A percentile compares a stretch with the other conserved stretches of the same genome.
These are phyloP conservation scores for Ochetophila trinervis DNA, from an alignment of 306 rosid species.

Conservation along the genomic window DNA sequence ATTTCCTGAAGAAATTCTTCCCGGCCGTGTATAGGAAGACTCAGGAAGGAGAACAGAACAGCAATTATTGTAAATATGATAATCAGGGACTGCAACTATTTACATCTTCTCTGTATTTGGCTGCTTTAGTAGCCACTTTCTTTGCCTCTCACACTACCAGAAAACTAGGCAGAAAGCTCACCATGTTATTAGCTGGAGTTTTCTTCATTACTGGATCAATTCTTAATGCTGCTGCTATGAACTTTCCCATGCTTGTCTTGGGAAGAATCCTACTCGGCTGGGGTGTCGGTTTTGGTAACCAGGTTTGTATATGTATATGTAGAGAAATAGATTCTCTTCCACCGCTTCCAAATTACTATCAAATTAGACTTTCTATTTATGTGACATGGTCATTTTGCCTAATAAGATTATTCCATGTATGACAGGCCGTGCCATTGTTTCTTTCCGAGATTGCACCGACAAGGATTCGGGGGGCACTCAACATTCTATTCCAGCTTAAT, in stretches of 20 bases:
- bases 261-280: constrained; percentile 70
- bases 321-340: too few species aligned
- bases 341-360: constrained; percentile 47
- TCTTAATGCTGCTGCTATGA: constrained; percentile 48
- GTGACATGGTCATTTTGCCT: not conserved
- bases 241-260: constrained; percentile 46
- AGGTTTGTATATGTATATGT: constrained; percentile 22
- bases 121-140: constrained; percentile 50
- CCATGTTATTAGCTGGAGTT: constrained; percentile 66
- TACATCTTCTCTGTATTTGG: constrained; percentile 63
- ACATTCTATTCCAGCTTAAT: constrained; percentile 61
- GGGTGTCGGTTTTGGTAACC: constrained; percentile 76
- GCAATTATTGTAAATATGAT: constrained; percentile 68
- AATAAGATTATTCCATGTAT: not conserved
- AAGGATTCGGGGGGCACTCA: constrained; percentile 62
- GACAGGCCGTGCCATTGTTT: constrained; percentile 59
- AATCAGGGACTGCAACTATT: constrained; percentile 51
- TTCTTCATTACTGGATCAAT: constrained; percentile 53
- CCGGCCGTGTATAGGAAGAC: constrained; percentile 44
- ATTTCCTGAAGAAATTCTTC: constrained; percentile 54
- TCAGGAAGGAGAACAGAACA: constrained; percentile 17
- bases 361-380: too few species aligned
- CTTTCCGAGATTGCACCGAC: constrained; percentile 73
- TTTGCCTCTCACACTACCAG: constrained; percentile 59
- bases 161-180: constrained; percentile 48